These are phyloP conservation scores for Fusarium sp. DNA, from an alignment of 2,329 filamentous ascomycete species.

Conservation along the genomic window DNA sequence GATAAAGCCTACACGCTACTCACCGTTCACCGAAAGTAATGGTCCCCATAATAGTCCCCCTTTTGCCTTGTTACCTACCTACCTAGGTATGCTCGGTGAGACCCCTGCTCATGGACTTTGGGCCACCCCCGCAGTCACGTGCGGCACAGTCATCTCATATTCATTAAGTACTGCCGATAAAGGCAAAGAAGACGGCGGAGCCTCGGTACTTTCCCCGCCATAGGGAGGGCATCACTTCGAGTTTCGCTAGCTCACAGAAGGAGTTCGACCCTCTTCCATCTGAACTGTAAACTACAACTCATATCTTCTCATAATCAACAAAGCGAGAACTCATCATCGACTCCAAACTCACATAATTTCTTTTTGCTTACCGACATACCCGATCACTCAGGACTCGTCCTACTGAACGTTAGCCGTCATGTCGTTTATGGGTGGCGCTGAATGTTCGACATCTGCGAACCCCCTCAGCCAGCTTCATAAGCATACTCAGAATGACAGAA, in stretches of 20 bases:
- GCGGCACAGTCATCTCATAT: conserved; percentile 9
- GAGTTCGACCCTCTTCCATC: conserved; percentile 22
- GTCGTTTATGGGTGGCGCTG: conserved; percentile 95
- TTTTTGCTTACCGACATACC: background rate
- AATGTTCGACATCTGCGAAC: conserved; percentile 96
- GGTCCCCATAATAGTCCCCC: background rate
- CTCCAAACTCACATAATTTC: background rate
- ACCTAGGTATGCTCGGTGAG: background rate
- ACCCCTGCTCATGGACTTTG: background rate
- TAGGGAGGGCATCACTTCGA: conserved; percentile 16
- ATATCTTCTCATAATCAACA: background rate
- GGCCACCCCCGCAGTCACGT: conserved; percentile 49
- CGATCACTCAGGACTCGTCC: conserved; percentile 5
- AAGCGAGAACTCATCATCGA: background rate
- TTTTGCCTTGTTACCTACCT: background rate
- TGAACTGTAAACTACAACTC: conserved; percentile 24
- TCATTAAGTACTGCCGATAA: conserved; percentile 22
- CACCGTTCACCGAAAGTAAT: conserved; percentile 17
- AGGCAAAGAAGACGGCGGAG: conserved; percentile 30
- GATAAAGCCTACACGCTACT: conserved; percentile 39
- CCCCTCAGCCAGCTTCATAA: conserved; percentile 98
- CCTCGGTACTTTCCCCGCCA: conserved; percentile 44
- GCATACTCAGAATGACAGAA: conserved; percentile 95
- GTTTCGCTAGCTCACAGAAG: conserved; percentile 18
- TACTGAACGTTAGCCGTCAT: conserved; percentile 58